Conservation (phyloP, 2,329 filamentous ascomycete genomes). For the Curvularia lunata region DNA sequence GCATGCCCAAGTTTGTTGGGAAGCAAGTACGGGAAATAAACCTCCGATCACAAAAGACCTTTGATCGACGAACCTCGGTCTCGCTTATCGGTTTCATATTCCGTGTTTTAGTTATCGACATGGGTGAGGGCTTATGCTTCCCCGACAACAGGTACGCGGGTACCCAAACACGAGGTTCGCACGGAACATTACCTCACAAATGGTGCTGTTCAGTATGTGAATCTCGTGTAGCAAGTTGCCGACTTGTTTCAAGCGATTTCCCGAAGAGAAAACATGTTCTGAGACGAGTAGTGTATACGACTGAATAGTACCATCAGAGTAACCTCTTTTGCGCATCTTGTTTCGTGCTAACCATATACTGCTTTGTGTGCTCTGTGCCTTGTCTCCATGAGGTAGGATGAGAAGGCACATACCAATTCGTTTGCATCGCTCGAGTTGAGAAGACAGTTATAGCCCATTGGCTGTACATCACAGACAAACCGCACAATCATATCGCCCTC, state of each 20-base stretch:
- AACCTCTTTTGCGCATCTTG: not conserved
- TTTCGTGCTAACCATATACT: not conserved
- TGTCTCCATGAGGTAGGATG: too few relatives aligned
- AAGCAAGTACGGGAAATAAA: not conserved
- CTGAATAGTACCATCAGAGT: not conserved
- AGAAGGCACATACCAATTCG: too few relatives aligned
- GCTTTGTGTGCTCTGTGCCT: not conserved
- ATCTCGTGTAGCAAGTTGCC: not conserved
- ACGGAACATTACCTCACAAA: not conserved
- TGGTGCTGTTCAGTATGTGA: not conserved
- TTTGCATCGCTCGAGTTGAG: too few relatives aligned
- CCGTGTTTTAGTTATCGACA: constrained; percentile 12
- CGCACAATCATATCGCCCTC: too few relatives aligned
- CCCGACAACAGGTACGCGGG: constrained; percentile 3
- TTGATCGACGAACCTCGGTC: constrained; percentile 7
- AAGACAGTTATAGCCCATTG: too few relatives aligned
- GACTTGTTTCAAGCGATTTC: not conserved
- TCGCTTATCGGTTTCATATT: constrained; percentile 16
- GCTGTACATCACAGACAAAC: too few relatives aligned
- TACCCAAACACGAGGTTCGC: not conserved
- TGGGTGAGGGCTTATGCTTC: constrained; percentile 1
- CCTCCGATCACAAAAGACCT: not conserved
- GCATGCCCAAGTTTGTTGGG: not conserved
- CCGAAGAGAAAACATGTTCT: not conserved
- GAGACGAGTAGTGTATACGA: not conserved